phyloP scores from a whole-genome alignment of 805 yeast genomes.

The Cyberlindnera euphorbiae region DNA sequence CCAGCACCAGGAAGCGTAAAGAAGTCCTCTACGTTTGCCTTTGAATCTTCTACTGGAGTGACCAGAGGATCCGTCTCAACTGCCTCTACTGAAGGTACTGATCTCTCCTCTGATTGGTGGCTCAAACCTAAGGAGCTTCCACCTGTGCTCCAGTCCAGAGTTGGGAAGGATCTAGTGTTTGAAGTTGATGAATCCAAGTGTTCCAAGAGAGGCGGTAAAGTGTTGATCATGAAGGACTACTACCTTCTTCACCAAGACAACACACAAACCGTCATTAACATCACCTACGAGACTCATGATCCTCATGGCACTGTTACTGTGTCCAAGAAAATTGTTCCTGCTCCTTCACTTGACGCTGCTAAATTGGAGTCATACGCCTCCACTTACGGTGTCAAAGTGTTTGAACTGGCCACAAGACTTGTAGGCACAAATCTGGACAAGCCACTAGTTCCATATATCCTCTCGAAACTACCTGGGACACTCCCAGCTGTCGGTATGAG shows the following conservation, averaged over 20 bases:
- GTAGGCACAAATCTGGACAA: constrained; percentile 24
- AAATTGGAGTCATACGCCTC: constrained; percentile 44
- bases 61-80: constrained; percentile 15
- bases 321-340: constrained; percentile 31
- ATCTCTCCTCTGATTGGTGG: constrained; percentile 61
- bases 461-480: constrained; percentile 36
- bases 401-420: constrained; percentile 37
- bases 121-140: constrained; percentile 49
- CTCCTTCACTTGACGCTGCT: constrained; percentile 43
- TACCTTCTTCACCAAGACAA: constrained; percentile 71
- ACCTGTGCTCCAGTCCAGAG: constrained; percentile 35
- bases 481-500: constrained; percentile 59
- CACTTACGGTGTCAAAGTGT: constrained; percentile 47
- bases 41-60: constrained; percentile 3
- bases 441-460: constrained; percentile 33
- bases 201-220: constrained; percentile 55
- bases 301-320: constrained; percentile 45
- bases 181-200: constrained; percentile 60
- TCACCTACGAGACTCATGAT: constrained; percentile 48
- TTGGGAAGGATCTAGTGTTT: constrained; percentile 46
- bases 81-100: constrained; percentile 28
- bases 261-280: constrained; percentile 57
- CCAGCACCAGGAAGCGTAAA: constrained; percentile 11
- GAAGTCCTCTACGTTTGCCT: constrained; percentile 18
- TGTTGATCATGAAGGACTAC: constrained; percentile 49